Base-by-base conservation (phyloP, 2,329 filamentous ascomycete genomes). In the Neofusicoccum laricinum region DNA sequence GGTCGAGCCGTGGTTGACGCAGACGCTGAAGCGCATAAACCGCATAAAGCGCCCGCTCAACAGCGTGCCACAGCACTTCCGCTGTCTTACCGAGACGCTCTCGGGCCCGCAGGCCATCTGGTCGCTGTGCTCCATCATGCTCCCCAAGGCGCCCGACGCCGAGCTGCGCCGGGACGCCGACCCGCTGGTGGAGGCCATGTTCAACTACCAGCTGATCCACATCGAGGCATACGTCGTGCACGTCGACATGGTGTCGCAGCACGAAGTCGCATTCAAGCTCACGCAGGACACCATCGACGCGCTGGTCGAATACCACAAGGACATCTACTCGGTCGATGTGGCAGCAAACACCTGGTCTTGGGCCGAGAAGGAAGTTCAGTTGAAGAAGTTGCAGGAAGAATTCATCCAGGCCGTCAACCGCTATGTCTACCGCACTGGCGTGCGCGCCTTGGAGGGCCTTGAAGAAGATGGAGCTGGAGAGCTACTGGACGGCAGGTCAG, bases 191-290 rank as follows among this genome's bases (percentile, higher is more conserved):
- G 93, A 97, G 80, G 91, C 91, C 68, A 82, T 97, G 68, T 92
- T 91, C 85, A 96, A 96, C 85, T 95, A 94, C 79, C 90, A 96
- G 82, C 86, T 97, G 75, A 83, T 97, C 74, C 92, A 97, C 77
- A 83, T 98, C 71, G 93, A 98, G 81, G 95, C 95, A 61, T 99
- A 99, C 78, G 94, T 98, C 71, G 95, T 99, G 67, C 94, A 98
- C 79, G 93, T 99, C 79, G 95, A 99, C 82, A 97, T 98, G 93
- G 94, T 99, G 66, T 88, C 96, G 73, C 90, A 93, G 79, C 95
- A 96, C 77, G 95, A 98, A 82, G 93, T 99, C 73, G 95, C 93
- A 70, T 98, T 93, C 86, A 99, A 99, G 86, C 86, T 99, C 73
- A 98, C 93, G 25, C 87, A 89, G 65, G 95, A 98, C 76, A 93